These are phyloP conservation scores for Apiotrichum domesticum DNA, from an alignment of 1,284 basidiomycete genomes.

Conservation along the genomic window DNA sequence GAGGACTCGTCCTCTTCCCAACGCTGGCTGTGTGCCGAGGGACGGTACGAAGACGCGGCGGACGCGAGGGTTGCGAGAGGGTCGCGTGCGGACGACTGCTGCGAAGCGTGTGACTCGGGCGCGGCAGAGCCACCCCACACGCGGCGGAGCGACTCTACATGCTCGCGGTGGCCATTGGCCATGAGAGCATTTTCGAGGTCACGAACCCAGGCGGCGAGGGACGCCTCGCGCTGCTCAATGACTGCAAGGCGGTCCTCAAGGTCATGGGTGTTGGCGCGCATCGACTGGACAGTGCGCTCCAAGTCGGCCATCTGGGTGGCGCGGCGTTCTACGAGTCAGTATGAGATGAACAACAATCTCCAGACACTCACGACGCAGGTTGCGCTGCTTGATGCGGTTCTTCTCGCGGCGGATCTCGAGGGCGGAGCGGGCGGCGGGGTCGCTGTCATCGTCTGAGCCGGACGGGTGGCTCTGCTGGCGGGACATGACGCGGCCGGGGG, in stretches of 20 bases:
- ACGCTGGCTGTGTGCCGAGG: neutral
- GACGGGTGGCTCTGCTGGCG: neutral
- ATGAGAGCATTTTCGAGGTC: constrained; percentile 33
- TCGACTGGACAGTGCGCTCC: constrained; percentile 21
- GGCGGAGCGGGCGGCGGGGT: constrained; percentile 8
- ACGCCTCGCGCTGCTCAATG: constrained; percentile 20
- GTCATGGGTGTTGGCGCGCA: constrained; percentile 18
- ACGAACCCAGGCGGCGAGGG: constrained; percentile 28
- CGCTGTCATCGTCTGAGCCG: constrained; percentile 8
- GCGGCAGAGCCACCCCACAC: constrained; percentile 14
- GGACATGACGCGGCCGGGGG: constrained; percentile 3
- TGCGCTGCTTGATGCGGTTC: constrained; percentile 38
- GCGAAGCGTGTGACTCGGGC: neutral
- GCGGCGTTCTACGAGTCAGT: constrained; percentile 25
- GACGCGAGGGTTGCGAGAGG: constrained; percentile 18
- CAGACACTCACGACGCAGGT: constrained; percentile 29
- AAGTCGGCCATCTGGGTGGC: constrained; percentile 38
- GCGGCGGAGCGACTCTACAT: constrained; percentile 27
- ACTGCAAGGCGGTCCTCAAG: constrained; percentile 17
- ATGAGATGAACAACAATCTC: neutral
- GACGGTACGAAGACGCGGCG: constrained; percentile 9
- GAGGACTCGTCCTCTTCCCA: constrained; percentile 9
- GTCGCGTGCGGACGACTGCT: constrained; percentile 5
- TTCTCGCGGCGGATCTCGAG: constrained; percentile 31
- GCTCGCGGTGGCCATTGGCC: constrained; percentile 23